Conservation (phyloP, 331 rosid species). For the Malus hybrid region DNA sequence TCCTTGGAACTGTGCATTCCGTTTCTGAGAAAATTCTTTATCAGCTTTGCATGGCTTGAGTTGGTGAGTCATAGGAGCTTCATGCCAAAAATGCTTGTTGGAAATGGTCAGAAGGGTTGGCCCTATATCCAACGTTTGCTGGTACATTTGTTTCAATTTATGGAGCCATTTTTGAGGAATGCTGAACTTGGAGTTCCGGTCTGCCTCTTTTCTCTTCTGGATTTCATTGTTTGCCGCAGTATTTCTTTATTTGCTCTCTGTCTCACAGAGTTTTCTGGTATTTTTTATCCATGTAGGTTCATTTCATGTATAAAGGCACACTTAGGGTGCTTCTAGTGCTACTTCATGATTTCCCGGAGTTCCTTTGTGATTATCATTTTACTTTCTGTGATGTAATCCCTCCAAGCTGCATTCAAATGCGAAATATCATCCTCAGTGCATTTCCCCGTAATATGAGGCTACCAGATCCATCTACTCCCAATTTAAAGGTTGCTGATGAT, state of each 20-base stretch:
- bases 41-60: constrained; percentile 99
- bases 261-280: not conserved
- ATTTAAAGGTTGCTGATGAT: constrained; percentile 57
- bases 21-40: constrained; percentile 16
- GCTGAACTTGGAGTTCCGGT: constrained; percentile 92
- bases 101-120: constrained; percentile 95
- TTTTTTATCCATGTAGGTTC: constrained; percentile 40
- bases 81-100: constrained; percentile 93
- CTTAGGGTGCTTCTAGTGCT: constrained; percentile 94
- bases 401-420: constrained; percentile 97
- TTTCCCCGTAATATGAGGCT: constrained; percentile 98
- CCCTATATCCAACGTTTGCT: constrained; percentile 77
- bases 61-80: constrained; percentile 90
- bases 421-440: constrained; percentile 94
- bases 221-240: constrained; percentile 2
- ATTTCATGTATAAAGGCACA: constrained; percentile 86
- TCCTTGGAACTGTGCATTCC: not conserved
- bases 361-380: constrained; percentile 93
- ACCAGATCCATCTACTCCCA: constrained; percentile 95
- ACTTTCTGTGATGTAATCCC: constrained; percentile 96
- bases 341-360: constrained; percentile 96
- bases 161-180: constrained; percentile 96
- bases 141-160: constrained; percentile 84
- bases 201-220: constrained; percentile 13
- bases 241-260: too few relatives aligned